phyloP scores from a whole-genome alignment of 495 filamentous ascomycete species.

The Neurospora sp. region DNA sequence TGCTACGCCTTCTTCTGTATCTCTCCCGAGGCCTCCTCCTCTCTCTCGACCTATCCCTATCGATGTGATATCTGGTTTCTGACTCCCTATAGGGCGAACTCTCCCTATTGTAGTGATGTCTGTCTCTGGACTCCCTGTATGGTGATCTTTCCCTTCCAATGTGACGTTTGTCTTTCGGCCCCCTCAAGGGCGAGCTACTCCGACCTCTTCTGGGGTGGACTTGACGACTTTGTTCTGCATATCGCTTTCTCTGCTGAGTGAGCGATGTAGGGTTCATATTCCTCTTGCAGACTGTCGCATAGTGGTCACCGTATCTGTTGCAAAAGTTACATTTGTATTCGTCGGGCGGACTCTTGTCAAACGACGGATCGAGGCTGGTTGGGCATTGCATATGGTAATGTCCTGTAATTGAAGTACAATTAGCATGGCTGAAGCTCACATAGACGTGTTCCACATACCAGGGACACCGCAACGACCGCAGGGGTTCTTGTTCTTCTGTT shows the following conservation, averaged over 20 bases:
- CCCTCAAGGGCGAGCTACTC: neutral
- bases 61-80: neutral
- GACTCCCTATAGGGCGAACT: constrained; percentile 3
- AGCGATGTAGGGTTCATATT: constrained; percentile 19
- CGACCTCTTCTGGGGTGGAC: neutral
- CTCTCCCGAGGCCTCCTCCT: neutral
- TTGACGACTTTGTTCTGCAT: neutral
- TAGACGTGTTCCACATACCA: constrained; percentile 14
- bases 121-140: neutral
- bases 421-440: neutral
- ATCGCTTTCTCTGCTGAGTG: constrained; percentile 9
- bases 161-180: neutral
- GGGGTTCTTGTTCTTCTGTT: constrained; percentile 4
- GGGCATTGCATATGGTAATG: constrained; percentile 31
- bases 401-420: constrained; percentile 15
- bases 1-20: neutral
- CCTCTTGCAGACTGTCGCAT: constrained; percentile 21
- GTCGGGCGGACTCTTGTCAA: constrained; percentile 14
- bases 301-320: constrained; percentile 19
- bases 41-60: neutral
- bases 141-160: neutral
- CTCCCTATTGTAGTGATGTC: neutral
- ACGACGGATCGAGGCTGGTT: constrained; percentile 29
- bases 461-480: constrained; percentile 26
- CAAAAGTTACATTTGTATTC: constrained; percentile 30